Base-by-base conservation (phyloP, 768 basidiomycete species). In the Mycena amicta region DNA sequence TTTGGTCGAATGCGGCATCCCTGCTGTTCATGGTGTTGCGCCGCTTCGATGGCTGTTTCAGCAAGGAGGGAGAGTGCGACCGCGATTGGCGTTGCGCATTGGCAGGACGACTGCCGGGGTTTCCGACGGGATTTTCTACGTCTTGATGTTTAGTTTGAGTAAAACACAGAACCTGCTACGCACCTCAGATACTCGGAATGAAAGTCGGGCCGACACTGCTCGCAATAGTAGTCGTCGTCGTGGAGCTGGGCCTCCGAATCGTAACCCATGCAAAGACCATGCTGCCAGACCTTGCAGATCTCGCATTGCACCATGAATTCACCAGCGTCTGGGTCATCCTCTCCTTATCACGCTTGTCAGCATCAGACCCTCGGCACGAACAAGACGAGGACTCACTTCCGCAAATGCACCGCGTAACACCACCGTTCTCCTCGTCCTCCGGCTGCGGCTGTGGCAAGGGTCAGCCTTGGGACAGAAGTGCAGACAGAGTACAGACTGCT, bases 271-370 rank as follows among this genome's bases (percentile, higher is more conserved):
- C 97, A 99, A 11, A 88, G 81, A 3, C 95, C 95, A 71, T 99
- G 96, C 75, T 99, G 96, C 96, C 96, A 99, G 55, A 92, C 93
- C 68, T 95, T 92, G 79, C 96, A 99, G 43, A 81, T 88, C 75
- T 98, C 96, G 75, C 96, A 99, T 72, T 94, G 91, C 51, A 98
- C 93, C 93, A 98, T 97, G 77, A 96, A 92, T 71, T 93, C 95
- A 49, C 93, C 92, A 52, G 91, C 92, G 70, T 89, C 87, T 52
- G 85, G 83, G 68, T 89, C 88, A 66, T 88, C 87, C 71, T 90
- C 89, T 79, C 74, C 75, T 74, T 71, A 65, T 69, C 61, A 61
- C 53, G 57, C 55, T 57, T 58, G 46, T 62, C 56, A 58, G 60
- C 66, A 67, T 75, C 63, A 71, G 67, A 40, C 57, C 57, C 43